Evolutionary conservation across 495 filamentous ascomycete species (phyloP), one percentile per base, ranked within the genome.

Genomic region (Ascodesmis nigricans): DNA sequence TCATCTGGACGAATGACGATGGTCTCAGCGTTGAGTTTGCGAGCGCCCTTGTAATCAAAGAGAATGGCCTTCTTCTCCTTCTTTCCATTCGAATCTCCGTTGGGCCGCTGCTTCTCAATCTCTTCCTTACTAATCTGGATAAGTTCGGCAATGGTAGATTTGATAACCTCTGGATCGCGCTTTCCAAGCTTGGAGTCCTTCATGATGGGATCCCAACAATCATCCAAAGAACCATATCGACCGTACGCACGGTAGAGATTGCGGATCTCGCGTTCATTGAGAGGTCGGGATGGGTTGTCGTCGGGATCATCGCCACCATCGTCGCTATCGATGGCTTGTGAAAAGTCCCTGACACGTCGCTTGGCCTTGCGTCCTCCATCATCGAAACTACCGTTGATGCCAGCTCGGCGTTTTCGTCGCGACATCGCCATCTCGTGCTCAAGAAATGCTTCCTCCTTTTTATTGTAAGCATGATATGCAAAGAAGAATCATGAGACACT

Each of bases 41-140:
- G 83, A 15, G 91, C 78, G 22, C 80, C 81, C 21, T 75, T 71
- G 51, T 78, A 87, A 44, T 92, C 79, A 42, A 99, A 92, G 26
- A 95, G 59, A 11, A 93, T 79, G 1, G 90, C 84, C 47, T 95
- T 95, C 53, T 77, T 80, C 49, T 95, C 84, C 50, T 95, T 97
- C 58, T 93, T 93, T 0, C 83, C 91, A 3, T 76, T 43, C 5
- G 71, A 64, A 30, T 67, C 66, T 55, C 79, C 72, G 40, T 59
- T 60, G 16, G 63, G 39, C 7, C 44, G 40, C 11, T 46, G 43
- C 10, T 19, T 38, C n/a, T 46, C 35, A 11, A 52, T 51, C 23
- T 46, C 47, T 21, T 48, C 32, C 31, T 47, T 38, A 3, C 49
- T 46, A 14, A 52, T 13, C 10, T 29, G 29, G 15, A 64, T 50